Evolutionary conservation across 176 grass and related monocot species (phyloP).

Genomic region (sorghum (Sorghum bicolor)): DNA sequence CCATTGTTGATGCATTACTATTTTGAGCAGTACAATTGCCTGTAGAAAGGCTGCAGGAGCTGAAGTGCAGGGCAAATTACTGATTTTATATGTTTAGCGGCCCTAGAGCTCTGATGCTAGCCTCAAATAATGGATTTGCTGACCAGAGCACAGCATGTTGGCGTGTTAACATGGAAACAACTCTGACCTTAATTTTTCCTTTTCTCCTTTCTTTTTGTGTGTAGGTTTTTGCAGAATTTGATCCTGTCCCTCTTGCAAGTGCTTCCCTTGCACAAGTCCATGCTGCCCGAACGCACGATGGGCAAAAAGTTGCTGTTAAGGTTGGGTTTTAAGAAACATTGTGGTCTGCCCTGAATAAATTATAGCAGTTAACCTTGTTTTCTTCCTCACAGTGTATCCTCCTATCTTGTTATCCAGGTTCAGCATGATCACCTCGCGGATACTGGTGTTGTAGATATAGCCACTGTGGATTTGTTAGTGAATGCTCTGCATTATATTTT

Average conservation of each 20-base stretch:
- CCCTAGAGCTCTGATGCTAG: background rate
- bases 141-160: background rate
- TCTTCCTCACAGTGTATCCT: background rate
- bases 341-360: background rate
- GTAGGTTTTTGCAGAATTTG: slow-evolving; percentile 91
- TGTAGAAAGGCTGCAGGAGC: background rate
- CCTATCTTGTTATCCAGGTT: slow-evolving; percentile 52
- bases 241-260: slow-evolving; percentile 85
- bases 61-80: background rate
- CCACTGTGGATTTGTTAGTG: slow-evolving; percentile 82
- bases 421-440: slow-evolving; percentile 77
- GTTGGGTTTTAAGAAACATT: slow-evolving; percentile 28
- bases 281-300: slow-evolving; percentile 83
- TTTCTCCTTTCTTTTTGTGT: background rate
- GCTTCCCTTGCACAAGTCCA: slow-evolving; percentile 99
- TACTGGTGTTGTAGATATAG: slow-evolving; percentile 84
- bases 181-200: slow-evolving; percentile 8
- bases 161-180: background rate
- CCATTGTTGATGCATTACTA: slow-evolving; percentile 9
- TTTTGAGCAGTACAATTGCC: background rate
- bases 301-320: slow-evolving; percentile 90
- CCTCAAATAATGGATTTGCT: background rate
- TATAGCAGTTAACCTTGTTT: background rate
- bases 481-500: slow-evolving; percentile 76
- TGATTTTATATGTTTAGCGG: background rate